A percentile compares a stretch with the other conserved stretches of the same genome.
phyloP scores from a whole-genome alignment of 176 grass and related monocot species.

The Puya raimondii region DNA sequence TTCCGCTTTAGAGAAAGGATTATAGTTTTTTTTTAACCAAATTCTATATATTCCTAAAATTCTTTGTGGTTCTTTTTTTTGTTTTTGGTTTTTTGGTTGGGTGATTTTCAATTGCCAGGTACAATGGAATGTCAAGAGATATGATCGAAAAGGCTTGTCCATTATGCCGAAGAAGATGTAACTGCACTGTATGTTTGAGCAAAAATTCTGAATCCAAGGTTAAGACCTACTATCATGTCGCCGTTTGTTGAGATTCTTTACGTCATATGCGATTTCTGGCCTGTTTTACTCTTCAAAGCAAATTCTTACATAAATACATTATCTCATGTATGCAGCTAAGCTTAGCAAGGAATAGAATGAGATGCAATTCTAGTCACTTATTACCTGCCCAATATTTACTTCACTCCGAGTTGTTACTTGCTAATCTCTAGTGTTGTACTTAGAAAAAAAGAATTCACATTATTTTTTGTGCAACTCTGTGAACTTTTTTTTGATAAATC shows the following conservation, averaged over 20 bases:
- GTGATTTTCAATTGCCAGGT: constrained; percentile 28
- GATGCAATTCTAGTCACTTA: background rate
- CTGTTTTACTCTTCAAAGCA: background rate
- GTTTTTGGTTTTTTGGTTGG: background rate
- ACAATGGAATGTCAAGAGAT: constrained; percentile 5
- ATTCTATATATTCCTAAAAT: background rate
- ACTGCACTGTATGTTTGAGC: constrained; percentile 10
- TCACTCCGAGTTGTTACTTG: too few relatives aligned
- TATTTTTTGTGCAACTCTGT: too few relatives aligned
- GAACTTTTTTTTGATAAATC: too few relatives aligned
- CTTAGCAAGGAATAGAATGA: background rate
- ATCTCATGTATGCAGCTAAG: background rate
- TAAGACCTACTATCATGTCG: constrained; percentile 2
- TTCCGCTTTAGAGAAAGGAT: background rate
- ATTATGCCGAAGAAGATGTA: constrained; percentile 25
- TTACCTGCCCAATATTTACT: too few relatives aligned
- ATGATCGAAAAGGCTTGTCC: constrained; percentile 23
- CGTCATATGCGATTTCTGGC: background rate
- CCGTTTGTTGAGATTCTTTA: background rate
- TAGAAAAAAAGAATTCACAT: too few relatives aligned
- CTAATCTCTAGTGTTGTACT: too few relatives aligned
- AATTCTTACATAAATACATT: background rate
- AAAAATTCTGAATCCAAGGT: constrained; percentile 22
- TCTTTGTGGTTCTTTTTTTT: background rate
- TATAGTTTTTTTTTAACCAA: background rate